Evolutionary conservation across 345 rosid genomes (phyloP).

Genomic region (Crucihimalaya himalaica): DNA sequence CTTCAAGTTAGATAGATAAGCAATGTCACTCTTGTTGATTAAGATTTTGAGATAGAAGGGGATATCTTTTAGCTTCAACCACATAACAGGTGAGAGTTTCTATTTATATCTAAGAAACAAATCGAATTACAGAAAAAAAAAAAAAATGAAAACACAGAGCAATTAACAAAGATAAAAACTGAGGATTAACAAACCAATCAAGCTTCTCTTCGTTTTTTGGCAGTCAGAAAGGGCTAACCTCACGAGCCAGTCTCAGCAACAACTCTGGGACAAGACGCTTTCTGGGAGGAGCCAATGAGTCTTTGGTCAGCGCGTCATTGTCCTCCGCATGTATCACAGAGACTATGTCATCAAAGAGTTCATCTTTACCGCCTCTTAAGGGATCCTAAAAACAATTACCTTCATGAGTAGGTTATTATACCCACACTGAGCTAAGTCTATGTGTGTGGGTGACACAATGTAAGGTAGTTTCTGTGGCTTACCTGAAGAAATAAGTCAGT

Average conservation of each 20-base stretch:
- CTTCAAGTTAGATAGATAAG: not conserved
- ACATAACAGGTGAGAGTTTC: not conserved
- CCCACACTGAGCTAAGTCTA: not conserved
- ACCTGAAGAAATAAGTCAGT: constrained; percentile 97
- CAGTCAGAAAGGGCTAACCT: constrained; percentile 78
- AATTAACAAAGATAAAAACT: not conserved
- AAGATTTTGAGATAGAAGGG: not conserved
- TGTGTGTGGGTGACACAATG: not conserved
- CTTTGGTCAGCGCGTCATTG: constrained; percentile 65
- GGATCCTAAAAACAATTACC: constrained; percentile 63
- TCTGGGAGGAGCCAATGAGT: constrained; percentile 71
- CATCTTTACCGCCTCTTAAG: constrained; percentile 88
- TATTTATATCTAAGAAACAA: constrained; percentile 7
- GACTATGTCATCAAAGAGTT: constrained; percentile 73
- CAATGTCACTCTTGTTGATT: not conserved
- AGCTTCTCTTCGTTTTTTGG: not conserved
- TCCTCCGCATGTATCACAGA: constrained; percentile 68
- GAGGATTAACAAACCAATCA: not conserved
- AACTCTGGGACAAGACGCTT: constrained; percentile 81
- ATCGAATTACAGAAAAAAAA: constrained; percentile 8
- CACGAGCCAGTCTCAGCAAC: constrained; percentile 65
- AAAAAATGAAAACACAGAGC: constrained; percentile 7
- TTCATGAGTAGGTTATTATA: constrained; percentile 2
- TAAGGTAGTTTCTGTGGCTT: constrained; percentile 23
- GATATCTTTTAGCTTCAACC: constrained; percentile 15